Percentiles rank a stretch among this genome's conserved stretches.
Evolutionary conservation across 78 protist genomes (phyloP).

Genomic region (Speleostelium caveatum): DNA sequence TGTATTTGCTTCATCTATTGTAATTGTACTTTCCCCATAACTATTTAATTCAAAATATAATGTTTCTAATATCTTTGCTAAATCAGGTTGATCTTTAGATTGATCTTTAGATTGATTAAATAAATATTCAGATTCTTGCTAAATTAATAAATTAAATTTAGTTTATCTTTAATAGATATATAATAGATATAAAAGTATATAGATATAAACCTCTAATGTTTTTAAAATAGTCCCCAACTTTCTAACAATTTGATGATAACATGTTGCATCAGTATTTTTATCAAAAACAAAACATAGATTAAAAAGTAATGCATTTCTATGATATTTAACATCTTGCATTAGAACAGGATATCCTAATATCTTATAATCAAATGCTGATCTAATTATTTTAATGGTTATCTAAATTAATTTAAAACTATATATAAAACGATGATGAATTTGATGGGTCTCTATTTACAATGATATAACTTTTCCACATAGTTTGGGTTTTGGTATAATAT

Average conservation of each 20-base stretch:
- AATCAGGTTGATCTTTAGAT: conserved; percentile 58
- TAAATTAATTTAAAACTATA: background rate
- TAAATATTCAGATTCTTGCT: conserved; percentile 57
- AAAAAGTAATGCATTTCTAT: conserved; percentile 84
- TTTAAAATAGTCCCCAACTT: conserved; percentile 60
- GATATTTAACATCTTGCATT: conserved; percentile 81
- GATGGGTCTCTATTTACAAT: conserved; percentile 3
- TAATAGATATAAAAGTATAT: too few relatives aligned
- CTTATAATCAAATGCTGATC: conserved; percentile 69
- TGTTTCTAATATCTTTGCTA: conserved; percentile 50
- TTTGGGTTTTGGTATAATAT: conserved; percentile 83
- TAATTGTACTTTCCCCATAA: conserved; percentile 61
- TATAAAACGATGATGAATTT: background rate
- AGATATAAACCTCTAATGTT: conserved; percentile 39
- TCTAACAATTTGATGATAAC: conserved; percentile 68
- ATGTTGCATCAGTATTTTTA: conserved; percentile 23
- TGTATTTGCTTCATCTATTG: conserved; percentile 72
- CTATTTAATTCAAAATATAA: conserved; percentile 61
- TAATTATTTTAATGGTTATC: background rate
- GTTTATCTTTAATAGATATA: too few relatives aligned
- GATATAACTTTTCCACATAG: conserved; percentile 74
- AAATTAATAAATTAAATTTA: too few relatives aligned
- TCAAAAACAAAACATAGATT: conserved; percentile 78
- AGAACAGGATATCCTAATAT: conserved; percentile 60
- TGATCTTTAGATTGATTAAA: conserved; percentile 61